phyloP scores from a whole-genome alignment of 768 basidiomycete genomes.

The Termitomyces sp. region DNA sequence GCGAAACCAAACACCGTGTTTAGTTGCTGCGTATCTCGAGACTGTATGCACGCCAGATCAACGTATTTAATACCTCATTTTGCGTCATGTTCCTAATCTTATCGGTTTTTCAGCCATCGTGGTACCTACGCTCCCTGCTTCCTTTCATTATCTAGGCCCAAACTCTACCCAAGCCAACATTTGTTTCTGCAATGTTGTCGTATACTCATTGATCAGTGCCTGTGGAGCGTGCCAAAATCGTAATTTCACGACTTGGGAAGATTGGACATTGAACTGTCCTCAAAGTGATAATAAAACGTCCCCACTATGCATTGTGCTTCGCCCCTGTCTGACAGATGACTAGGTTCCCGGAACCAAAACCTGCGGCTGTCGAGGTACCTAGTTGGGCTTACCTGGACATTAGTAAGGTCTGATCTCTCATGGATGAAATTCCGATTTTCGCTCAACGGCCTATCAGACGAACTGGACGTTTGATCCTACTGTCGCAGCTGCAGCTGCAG shows the following conservation, averaged over 20 bases:
- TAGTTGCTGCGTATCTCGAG: conserved; percentile 44
- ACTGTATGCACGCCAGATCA: conserved; percentile 29
- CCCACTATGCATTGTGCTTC: background rate
- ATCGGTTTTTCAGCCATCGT: conserved; percentile 24
- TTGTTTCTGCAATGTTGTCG: conserved; percentile 54
- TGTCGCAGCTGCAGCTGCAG: conserved; percentile 14
- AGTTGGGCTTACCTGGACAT: conserved; percentile 56
- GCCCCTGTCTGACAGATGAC: background rate
- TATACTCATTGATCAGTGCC: conserved; percentile 52
- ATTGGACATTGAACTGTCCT: conserved; percentile 32
- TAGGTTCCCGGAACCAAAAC: conserved; percentile 43
- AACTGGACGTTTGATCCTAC: conserved; percentile 29
- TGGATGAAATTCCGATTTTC: background rate
- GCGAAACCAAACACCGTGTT: conserved; percentile 41
- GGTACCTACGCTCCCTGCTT: conserved; percentile 32
- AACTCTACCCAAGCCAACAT: conserved; percentile 22
- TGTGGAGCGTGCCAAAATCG: conserved; percentile 55
- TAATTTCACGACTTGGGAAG: conserved; percentile 30
- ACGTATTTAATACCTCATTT: conserved; percentile 19
- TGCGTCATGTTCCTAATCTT: background rate
- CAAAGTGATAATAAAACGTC: conserved; percentile 27
- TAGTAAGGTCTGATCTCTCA: conserved; percentile 23
- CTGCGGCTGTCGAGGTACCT: conserved; percentile 40
- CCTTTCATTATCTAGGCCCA: conserved; percentile 40
- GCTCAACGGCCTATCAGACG: conserved; percentile 17